Evolutionary conservation across 208 protist genomes (phyloP).

Genomic region (Borovskyia barvae): DNA sequence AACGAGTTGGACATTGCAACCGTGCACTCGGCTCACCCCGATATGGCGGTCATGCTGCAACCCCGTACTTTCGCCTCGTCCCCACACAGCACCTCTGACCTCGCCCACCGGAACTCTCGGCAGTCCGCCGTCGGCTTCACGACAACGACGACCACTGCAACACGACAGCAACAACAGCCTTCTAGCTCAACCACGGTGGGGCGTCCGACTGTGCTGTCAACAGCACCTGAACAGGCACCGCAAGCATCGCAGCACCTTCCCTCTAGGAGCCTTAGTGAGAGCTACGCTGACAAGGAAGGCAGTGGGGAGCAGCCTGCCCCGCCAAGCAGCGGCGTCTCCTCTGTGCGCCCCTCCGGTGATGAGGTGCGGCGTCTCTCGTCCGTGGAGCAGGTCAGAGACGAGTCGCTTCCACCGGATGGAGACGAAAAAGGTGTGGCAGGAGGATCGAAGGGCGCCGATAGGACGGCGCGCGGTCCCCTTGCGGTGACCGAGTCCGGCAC

Average conservation of each 20-base stretch:
- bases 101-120: neutral
- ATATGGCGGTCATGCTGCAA: constrained; percentile 15
- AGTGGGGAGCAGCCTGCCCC: constrained; percentile 17
- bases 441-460: too few species aligned
- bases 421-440: too few species aligned
- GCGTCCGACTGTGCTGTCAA: neutral
- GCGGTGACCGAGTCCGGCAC: neutral
- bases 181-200: neutral
- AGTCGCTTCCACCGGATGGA: too few species aligned
- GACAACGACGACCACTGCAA: too few species aligned
- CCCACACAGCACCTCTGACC: constrained; percentile 3
- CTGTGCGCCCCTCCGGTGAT: constrained; percentile 19
- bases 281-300: constrained; percentile 6
- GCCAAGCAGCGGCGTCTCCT: constrained; percentile 36
- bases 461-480: too few species aligned
- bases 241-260: constrained; percentile 12
- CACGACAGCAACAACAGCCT: too few species aligned
- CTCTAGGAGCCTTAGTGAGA: constrained; percentile 5
- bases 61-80: constrained; percentile 23
- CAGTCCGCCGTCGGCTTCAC: too few species aligned
- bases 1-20: constrained; percentile 8
- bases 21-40: constrained; percentile 27
- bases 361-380: constrained; percentile 19
- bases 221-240: neutral
- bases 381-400: too few species aligned